Evolutionary conservation across 495 filamentous ascomycete species (phyloP).

Genomic region (Xylaria venustula): DNA sequence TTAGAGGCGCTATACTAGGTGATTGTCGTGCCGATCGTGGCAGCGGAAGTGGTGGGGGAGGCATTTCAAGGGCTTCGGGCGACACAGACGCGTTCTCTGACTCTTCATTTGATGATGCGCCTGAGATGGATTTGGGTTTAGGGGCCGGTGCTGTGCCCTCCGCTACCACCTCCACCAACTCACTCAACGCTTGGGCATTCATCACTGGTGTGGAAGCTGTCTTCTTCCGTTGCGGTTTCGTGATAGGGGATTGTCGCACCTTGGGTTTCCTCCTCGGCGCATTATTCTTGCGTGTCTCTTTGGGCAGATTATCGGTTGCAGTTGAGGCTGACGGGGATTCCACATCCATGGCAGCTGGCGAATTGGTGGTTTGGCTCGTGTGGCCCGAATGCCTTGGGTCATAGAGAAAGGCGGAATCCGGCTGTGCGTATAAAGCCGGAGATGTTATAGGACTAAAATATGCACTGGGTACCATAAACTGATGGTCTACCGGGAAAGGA

Average conservation of each 20-base stretch:
- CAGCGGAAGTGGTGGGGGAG: constrained; percentile 54
- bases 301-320: constrained; percentile 38
- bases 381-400: constrained; percentile 39
- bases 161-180: constrained; percentile 42
- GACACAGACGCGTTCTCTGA: constrained; percentile 56
- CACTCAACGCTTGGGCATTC: constrained; percentile 54
- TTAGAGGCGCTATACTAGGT: constrained; percentile 47
- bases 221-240: constrained; percentile 72
- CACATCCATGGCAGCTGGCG: constrained; percentile 46
- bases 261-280: constrained; percentile 47
- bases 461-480: constrained; percentile 80
- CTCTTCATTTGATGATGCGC: constrained; percentile 40
- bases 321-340: constrained; percentile 37
- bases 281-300: constrained; percentile 47
- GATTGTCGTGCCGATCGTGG: constrained; percentile 47
- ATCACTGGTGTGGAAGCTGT: constrained; percentile 55
- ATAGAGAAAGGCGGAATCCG: constrained; percentile 45
- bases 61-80: constrained; percentile 57
- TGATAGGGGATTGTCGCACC: constrained; percentile 79
- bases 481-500: constrained; percentile 72
- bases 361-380: constrained; percentile 38
- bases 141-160: constrained; percentile 21
- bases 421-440: constrained; percentile 83
- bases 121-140: constrained; percentile 31
- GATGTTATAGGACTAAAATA: constrained; percentile 95